phyloP scores from a whole-genome alignment of 257 asterid genomes.

The Nyctanthes arbortristis region DNA sequence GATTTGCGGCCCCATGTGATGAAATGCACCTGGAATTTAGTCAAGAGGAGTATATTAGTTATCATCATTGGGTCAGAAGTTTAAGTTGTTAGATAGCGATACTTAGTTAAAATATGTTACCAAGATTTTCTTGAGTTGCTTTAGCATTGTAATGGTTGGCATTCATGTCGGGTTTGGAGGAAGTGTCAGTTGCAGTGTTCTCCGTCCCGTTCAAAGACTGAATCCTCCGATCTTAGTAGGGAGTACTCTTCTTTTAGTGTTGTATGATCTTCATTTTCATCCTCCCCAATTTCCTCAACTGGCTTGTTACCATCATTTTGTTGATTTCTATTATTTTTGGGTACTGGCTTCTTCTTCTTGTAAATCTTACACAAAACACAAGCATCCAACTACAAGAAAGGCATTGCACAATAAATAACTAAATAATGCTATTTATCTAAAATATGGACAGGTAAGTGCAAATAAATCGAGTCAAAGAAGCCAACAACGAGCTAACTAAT shows the following conservation, averaged over 20 bases:
- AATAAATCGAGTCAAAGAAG: too few relatives aligned
- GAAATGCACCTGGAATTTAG: not conserved
- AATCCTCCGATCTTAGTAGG: not conserved
- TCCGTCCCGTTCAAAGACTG: not conserved
- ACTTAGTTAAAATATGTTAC: not conserved
- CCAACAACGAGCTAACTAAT: too few relatives aligned
- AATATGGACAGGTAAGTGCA: too few relatives aligned
- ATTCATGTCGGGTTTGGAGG: not conserved
- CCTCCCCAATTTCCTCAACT: not conserved
- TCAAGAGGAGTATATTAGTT: not conserved
- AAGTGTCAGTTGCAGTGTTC: not conserved
- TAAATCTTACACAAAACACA: not conserved
- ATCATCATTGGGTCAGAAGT: not conserved
- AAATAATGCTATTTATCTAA: too few relatives aligned
- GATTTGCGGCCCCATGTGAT: not conserved
- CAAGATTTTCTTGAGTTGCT: too few relatives aligned
- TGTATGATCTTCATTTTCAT: not conserved
- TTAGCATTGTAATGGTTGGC: not conserved
- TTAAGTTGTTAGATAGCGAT: not conserved
- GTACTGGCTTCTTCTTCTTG: not conserved
- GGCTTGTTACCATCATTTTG: not conserved
- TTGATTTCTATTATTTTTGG: not conserved
- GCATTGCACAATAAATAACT: not conserved
- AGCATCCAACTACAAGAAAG: not conserved
- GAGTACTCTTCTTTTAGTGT: not conserved